Evolutionary conservation across 2,329 filamentous ascomycete genomes (phyloP).

Genomic region (Graphilbum fragrans): DNA sequence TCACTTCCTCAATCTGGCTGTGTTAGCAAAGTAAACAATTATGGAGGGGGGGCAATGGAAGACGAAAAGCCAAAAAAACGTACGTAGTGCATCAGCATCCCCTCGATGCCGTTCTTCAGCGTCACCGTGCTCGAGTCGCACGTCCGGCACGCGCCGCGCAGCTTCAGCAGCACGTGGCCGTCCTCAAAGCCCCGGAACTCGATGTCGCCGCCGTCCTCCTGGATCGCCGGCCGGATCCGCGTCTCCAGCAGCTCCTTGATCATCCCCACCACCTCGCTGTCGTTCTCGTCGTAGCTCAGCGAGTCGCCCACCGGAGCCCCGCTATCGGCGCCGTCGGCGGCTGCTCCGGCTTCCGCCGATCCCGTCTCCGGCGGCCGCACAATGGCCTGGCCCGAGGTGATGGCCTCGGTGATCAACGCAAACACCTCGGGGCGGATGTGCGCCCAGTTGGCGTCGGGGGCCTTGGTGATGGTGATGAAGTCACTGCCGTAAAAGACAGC

Average conservation of each 20-base stretch:
- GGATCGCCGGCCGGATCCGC: conserved; percentile 85
- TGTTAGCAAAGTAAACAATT: background rate
- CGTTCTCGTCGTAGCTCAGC: conserved; percentile 75
- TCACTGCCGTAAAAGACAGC: conserved; percentile 89
- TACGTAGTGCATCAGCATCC: conserved; percentile 94
- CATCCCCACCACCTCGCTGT: conserved; percentile 92
- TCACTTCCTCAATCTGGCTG: conserved; percentile 78
- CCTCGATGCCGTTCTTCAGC: conserved; percentile 94
- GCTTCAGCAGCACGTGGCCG: conserved; percentile 73
- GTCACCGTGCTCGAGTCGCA: conserved; percentile 97
- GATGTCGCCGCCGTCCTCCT: conserved; percentile 96
- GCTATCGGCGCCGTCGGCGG: conserved; percentile 12
- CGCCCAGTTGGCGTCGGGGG: conserved; percentile 78
- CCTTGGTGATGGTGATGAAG: conserved; percentile 95
- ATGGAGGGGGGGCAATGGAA: background rate
- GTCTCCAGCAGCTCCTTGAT: conserved; percentile 97
- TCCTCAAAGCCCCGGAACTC: conserved; percentile 85
- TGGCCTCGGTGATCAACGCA: conserved; percentile 82
- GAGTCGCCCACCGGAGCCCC: conserved; percentile 48
- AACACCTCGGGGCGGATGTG: conserved; percentile 95
- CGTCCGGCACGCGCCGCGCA: conserved; percentile 85
- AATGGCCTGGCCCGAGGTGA: conserved; percentile 71
- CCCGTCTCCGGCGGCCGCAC: conserved; percentile 48
- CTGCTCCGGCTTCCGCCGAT: background rate
- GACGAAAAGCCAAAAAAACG: conserved; percentile 24